phyloP scores from a whole-genome alignment of 208 protist species.

The Giardia duodenalis region DNA sequence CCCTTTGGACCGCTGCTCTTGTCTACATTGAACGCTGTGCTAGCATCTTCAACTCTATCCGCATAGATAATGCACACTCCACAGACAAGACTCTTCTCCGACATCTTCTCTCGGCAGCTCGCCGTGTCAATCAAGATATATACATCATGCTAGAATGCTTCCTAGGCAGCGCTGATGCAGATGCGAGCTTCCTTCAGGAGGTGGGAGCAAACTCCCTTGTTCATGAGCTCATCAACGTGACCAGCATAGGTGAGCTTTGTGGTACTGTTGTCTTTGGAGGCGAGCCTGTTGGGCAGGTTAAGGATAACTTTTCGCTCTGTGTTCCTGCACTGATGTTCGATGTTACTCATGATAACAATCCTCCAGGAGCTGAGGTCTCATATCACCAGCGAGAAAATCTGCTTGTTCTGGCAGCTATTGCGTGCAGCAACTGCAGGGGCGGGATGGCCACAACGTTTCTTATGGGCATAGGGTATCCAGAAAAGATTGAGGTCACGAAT shows the following conservation, averaged over 20 bases:
- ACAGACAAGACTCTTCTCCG: slow-evolving; percentile 45
- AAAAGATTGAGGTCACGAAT: background rate
- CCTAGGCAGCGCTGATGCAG: background rate
- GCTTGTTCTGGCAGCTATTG: background rate
- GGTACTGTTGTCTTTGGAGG: background rate
- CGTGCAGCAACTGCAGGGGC: too few species aligned
- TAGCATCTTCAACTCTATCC: slow-evolving; percentile 50
- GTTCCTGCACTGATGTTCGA: slow-evolving; percentile 22
- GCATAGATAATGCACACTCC: slow-evolving; percentile 59
- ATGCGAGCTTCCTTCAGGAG: background rate
- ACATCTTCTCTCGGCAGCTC: background rate
- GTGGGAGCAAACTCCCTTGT: background rate
- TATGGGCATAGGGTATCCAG: background rate
- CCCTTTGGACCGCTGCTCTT: background rate
- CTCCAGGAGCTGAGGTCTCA: background rate
- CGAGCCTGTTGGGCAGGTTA: background rate
- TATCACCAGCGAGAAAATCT: background rate
- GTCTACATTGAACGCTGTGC: background rate
- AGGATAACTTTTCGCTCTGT: background rate
- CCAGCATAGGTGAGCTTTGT: background rate
- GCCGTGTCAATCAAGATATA: background rate
- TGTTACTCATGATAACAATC: slow-evolving; percentile 29
- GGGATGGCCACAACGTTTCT: background rate
- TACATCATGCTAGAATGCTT: slow-evolving; percentile 11
- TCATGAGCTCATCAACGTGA: background rate